A percentile compares a stretch with the other conserved stretches of the same genome.
phyloP scores from a whole-genome alignment of 176 grass and related monocot species.

The Oryza nivara region DNA sequence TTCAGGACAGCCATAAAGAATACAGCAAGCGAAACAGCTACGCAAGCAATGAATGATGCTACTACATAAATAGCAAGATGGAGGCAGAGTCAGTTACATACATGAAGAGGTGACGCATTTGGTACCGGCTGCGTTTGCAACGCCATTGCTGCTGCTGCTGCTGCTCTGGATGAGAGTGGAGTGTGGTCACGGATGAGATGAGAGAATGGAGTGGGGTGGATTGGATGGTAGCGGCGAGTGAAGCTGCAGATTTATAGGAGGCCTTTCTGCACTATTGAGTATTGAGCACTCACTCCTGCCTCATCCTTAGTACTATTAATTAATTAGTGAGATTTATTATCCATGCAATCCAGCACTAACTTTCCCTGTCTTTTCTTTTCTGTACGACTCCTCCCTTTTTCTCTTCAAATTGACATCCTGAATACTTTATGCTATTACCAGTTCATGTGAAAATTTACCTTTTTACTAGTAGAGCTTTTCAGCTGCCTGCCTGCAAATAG shows the following conservation, averaged over 20 bases:
- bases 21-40: background rate
- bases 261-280: slow-evolving; percentile 17
- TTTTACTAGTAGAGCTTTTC: background rate
- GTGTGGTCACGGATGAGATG: background rate
- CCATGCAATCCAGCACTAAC: background rate
- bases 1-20: background rate
- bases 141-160: no score
- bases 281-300: background rate
- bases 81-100: slow-evolving; percentile 51
- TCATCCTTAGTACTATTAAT: background rate
- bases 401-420: background rate
- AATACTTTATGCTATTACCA: background rate
- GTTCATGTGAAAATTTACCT: background rate
- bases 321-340: background rate
- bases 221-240: slow-evolving; percentile 24
- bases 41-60: background rate
- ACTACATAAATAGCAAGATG: background rate
- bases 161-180: background rate
- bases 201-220: slow-evolving; percentile 7
- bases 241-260: slow-evolving; percentile 21
- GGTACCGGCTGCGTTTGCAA: background rate
- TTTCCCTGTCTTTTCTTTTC: background rate
- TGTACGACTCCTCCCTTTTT: background rate
- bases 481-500: background rate
- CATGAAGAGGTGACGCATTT: slow-evolving; percentile 42